Base-by-base conservation (phyloP, 208 protist genomes). In the Acanthamoeba sp. region DNA sequence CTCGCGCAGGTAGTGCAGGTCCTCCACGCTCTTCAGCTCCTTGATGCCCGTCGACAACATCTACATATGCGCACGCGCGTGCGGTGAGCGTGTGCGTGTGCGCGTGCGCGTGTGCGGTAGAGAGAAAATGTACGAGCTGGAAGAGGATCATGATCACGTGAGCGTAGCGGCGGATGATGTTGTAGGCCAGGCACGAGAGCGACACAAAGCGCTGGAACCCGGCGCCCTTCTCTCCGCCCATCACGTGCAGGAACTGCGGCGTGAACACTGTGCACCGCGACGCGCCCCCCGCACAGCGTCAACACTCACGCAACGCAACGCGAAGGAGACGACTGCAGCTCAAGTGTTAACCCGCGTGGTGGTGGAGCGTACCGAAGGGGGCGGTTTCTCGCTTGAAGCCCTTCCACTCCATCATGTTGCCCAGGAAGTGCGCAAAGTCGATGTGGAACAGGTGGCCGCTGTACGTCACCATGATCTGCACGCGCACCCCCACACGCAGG, bases 401-500 rank as follows among this genome's bases (percentile, higher is more conserved):
- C 42, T 42, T 45, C n/a, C 27, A 93, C 64, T 55, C 42, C 42
- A 57, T 97, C 78, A 96, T 96, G 92, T 98, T 98, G 36, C 98
- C 98, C 40, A 98, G 73, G 82, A 98, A 98, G 92, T 98, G 98
- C 50, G 97, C 97, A 96, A 98, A 98, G 84, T 98, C 97, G 87
- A 98, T 98, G 88, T 98, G 97, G 93, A 98, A 98, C 3, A 98
- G 76, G 36, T 97, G 95, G 1, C 97, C 97, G 38, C 45, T 55
- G 36, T 94, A 92, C n/a, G 90, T 95, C 18, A 98, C 6, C 97
- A 98, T 98, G 34, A 98, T 97, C 66, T 76, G 66, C 64, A 73
- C 34, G 16, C 16, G 7, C 27, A 40, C 12, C n/a, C 2, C 27
- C 27, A 38, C 1, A 5, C 6, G 10, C 66, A 2, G 16, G 5